Evolutionary conservation across 345 rosid species (phyloP).

Genomic region (Rhizophora mangle): DNA sequence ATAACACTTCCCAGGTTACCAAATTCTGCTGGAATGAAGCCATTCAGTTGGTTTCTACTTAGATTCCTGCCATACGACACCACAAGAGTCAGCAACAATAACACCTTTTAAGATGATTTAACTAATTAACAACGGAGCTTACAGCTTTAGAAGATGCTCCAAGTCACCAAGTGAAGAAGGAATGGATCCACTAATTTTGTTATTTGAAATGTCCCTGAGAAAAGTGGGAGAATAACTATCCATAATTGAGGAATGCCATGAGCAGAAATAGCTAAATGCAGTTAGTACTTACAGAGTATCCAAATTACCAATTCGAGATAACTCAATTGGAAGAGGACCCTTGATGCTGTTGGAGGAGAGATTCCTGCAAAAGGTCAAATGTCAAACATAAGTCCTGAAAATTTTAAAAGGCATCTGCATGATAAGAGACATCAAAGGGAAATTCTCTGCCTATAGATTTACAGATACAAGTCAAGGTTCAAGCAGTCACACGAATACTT

Average conservation of each 20-base stretch:
- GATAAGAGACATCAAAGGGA: background rate
- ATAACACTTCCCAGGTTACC: conserved; percentile 81
- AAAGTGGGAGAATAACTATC: background rate
- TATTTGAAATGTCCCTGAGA: conserved; percentile 78
- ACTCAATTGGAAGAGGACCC: conserved; percentile 83
- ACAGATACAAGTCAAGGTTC: no score
- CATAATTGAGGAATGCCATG: background rate
- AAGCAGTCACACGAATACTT: background rate
- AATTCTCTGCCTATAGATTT: no score
- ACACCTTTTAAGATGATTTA: conserved; percentile 8
- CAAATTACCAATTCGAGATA: conserved; percentile 86
- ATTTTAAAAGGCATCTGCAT: background rate
- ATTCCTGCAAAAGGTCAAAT: conserved; percentile 42
- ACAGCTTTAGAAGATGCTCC: conserved; percentile 95
- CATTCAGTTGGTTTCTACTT: conserved; percentile 70
- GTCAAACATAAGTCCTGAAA: background rate
- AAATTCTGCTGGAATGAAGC: conserved; percentile 78
- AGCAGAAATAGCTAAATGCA: conserved; percentile 5
- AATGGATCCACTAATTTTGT: conserved; percentile 73
- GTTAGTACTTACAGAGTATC: conserved; percentile 71
- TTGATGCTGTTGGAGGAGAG: conserved; percentile 70
- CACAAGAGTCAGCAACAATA: conserved; percentile 7
- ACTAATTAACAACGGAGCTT: conserved; percentile 26
- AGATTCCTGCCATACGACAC: conserved; percentile 55
- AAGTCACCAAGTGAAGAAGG: conserved; percentile 94